Evolutionary conservation across 2,329 filamentous ascomycete genomes (phyloP).

Genomic region (Fusarium lateritium): DNA sequence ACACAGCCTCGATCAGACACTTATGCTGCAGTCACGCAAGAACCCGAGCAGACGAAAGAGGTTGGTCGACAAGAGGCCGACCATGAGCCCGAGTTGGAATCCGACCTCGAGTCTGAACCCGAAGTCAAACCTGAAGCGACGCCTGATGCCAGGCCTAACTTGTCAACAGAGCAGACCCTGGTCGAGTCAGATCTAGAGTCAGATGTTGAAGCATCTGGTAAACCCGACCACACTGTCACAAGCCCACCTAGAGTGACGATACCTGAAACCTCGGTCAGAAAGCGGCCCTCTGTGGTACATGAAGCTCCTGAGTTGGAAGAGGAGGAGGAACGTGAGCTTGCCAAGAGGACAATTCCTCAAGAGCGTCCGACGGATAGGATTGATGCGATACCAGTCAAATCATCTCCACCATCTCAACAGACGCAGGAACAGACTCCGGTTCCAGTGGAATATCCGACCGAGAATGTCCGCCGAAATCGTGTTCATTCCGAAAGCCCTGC

Average conservation of each 20-base stretch:
- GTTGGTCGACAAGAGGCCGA: slow-evolving; percentile 8
- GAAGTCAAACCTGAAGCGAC: slow-evolving; percentile 8
- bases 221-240: background rate
- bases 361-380: slow-evolving; percentile 43
- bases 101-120: slow-evolving; percentile 30
- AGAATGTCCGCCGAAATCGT: slow-evolving; percentile 50
- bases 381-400: slow-evolving; percentile 55
- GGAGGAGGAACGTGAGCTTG: slow-evolving; percentile 37
- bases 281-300: slow-evolving; percentile 61
- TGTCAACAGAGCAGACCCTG: slow-evolving; percentile 11
- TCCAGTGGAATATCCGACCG: slow-evolving; percentile 35
- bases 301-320: slow-evolving; percentile 63
- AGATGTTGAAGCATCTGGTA: slow-evolving; percentile 2
- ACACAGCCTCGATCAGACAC: slow-evolving; percentile 6
- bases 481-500: slow-evolving; percentile 73
- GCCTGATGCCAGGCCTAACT: background rate
- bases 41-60: slow-evolving; percentile 11
- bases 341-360: slow-evolving; percentile 20
- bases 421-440: slow-evolving; percentile 2
- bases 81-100: slow-evolving; percentile 16
- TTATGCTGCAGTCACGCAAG: slow-evolving; percentile 7
- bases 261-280: slow-evolving; percentile 35
- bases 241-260: background rate
- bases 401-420: slow-evolving; percentile 21
- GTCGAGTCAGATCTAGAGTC: slow-evolving; percentile 18